Evolutionary conservation across 768 basidiomycete genomes (phyloP), one percentile per base, ranked within the genome.

Genomic region (Suillus subalutaceus): DNA sequence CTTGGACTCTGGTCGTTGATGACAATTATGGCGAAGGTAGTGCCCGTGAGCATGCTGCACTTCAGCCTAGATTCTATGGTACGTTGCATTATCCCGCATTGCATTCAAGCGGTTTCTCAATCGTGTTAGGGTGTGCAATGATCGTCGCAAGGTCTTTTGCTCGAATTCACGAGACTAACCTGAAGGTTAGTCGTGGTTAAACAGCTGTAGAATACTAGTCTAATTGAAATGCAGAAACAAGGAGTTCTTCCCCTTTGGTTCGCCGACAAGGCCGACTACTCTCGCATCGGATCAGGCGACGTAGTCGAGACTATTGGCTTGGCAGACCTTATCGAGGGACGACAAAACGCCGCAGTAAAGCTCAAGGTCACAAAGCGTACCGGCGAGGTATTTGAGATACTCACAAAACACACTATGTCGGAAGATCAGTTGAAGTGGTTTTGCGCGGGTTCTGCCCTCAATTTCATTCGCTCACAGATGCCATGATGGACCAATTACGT

Each of bases 11-110:
- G 56, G 80, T 99, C 41, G 97, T 98, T 1, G 96, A 97, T 72
- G 96, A 99, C 10, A 97, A 97, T 74, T 97, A 98, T 74, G 97
- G 97, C 2, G 97, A 99, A 77, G 97, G 97, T 37, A 96, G 94
- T 71, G 97, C 97, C 9, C 88, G 97, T 64, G 97, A 99, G 78
- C 97, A 99, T 77, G 97, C 97, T 43, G 96, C 97, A 26, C 83
- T 99, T 41, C 97, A 99, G 74, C 97, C 97, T 32, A 87, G 97
- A 23, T 97, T 96, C 81, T 96, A 94, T 70, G 94, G 92, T 90
- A 71, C 53, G 79, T 70, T 13, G 4, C 40, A 26, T 1, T 58
- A 62, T 38, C 15, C 44, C 35, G 43, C 46, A 37, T 53, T 50
- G 41, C 67, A 23, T 58, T 7, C 30, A 12, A 56, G 37, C 35